Percentiles rank a stretch among this genome's conserved stretches.
Evolutionary conservation across 2,329 filamentous ascomycete species (phyloP).

Genomic region (Penicillium sp.): DNA sequence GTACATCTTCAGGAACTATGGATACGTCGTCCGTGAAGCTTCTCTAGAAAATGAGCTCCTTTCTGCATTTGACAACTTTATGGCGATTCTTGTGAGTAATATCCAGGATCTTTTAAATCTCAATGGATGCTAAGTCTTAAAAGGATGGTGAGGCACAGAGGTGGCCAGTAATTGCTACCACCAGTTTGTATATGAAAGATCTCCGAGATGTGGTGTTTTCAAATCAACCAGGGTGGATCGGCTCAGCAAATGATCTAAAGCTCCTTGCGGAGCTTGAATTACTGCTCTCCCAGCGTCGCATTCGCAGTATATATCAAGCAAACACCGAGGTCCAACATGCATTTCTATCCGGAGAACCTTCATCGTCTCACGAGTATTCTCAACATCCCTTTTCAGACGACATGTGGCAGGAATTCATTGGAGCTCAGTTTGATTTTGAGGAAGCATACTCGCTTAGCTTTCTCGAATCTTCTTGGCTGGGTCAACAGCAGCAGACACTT

Average conservation of each 20-base stretch:
- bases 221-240: not conserved
- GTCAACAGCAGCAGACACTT: not conserved
- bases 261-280: constrained; percentile 7
- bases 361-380: not conserved
- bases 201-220: constrained; percentile 5
- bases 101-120: not conserved
- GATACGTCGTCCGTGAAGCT: constrained; percentile 4
- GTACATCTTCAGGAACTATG: constrained; percentile 6
- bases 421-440: constrained; percentile 5
- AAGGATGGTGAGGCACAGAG: constrained; percentile 2
- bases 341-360: constrained; percentile 4
- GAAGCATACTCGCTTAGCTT: constrained; percentile 4
- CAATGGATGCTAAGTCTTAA: not conserved
- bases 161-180: constrained; percentile 5
- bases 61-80: constrained; percentile 4
- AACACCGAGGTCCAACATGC: not conserved
- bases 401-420: constrained; percentile 1
- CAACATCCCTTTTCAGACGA: constrained; percentile 2
- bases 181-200: constrained; percentile 4
- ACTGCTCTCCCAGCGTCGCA: constrained; percentile 4
- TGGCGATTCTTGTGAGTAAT: constrained; percentile 6
- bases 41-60: constrained; percentile 4
- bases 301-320: constrained; percentile 7
- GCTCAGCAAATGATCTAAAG: constrained; percentile 1
- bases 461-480: constrained; percentile 5